Conservation (phyloP, 2,329 filamentous ascomycete species). For the Chaetomium globosum region DNA sequence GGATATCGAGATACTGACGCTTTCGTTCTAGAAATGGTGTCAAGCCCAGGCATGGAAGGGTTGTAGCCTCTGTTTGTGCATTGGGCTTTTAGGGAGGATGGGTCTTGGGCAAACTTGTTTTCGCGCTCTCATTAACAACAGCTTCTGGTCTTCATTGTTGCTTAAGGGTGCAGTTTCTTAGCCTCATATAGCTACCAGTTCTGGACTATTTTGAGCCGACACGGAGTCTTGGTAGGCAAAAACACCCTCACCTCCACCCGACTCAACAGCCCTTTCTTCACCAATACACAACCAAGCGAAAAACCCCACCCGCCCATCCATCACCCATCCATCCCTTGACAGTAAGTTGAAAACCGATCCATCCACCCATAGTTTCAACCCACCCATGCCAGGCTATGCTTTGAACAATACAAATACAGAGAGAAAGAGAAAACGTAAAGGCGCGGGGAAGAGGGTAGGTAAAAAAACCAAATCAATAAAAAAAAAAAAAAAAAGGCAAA, state of each 20-base stretch:
- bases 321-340: not conserved
- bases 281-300: not conserved
- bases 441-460: too few species aligned
- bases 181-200: not conserved
- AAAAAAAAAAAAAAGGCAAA: not conserved
- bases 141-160: too few species aligned
- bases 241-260: too few species aligned
- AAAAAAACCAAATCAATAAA: not conserved
- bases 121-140: too few species aligned
- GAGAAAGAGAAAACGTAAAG: not conserved
- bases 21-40: too few species aligned
- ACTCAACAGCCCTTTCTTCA: not conserved
- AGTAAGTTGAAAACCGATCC: not conserved
- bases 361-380: conserved; percentile 6
- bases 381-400: conserved; percentile 29
- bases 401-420: conserved; percentile 19
- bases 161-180: too few species aligned
- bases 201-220: too few species aligned
- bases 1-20: too few species aligned
- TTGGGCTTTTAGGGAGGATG: too few species aligned
- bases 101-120: too few species aligned
- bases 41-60: too few species aligned
- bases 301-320: not conserved
- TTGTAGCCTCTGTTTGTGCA: too few species aligned
- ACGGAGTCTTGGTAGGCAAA: not conserved